Evolutionary conservation across 768 basidiomycete species (phyloP).

Genomic region (Nidularia sp.): DNA sequence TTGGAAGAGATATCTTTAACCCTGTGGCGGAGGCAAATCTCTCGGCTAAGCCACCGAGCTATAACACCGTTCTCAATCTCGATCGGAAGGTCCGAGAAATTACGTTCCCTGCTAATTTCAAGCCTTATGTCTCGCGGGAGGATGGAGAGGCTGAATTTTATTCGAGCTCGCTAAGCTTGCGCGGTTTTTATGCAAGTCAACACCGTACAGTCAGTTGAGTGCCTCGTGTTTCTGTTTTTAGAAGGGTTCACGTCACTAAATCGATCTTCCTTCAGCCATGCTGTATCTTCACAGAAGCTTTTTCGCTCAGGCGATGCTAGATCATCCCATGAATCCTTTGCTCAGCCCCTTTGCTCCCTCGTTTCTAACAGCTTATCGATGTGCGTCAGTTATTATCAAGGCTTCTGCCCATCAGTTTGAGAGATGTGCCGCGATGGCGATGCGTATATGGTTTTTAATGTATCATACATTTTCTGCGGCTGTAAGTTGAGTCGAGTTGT

Average conservation of each 20-base stretch:
- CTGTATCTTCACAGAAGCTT: slow-evolving; percentile 53
- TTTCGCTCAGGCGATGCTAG: slow-evolving; percentile 55
- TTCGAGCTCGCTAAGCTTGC: slow-evolving; percentile 44
- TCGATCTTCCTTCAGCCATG: slow-evolving; percentile 29
- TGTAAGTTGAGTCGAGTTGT: slow-evolving; percentile 17
- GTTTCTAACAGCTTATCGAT: slow-evolving; percentile 50
- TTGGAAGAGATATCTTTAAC: slow-evolving; percentile 45
- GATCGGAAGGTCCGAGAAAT: slow-evolving; percentile 47
- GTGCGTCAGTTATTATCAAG: slow-evolving; percentile 48
- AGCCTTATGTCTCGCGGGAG: slow-evolving; percentile 37
- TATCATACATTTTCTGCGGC: slow-evolving; percentile 49
- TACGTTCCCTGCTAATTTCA: slow-evolving; percentile 40
- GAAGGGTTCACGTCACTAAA: background rate
- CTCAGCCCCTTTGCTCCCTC: slow-evolving; percentile 53
- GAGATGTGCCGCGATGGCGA: slow-evolving; percentile 40
- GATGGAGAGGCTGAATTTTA: slow-evolving; percentile 45
- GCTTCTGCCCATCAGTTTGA: slow-evolving; percentile 45
- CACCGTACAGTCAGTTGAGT: slow-evolving; percentile 56
- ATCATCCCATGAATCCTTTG: slow-evolving; percentile 48
- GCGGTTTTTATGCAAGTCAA: slow-evolving; percentile 53
- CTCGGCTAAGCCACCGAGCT: slow-evolving; percentile 41
- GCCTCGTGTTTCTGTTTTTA: background rate
- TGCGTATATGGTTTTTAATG: slow-evolving; percentile 47
- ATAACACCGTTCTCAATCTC: slow-evolving; percentile 43
- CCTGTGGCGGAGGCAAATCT: slow-evolving; percentile 44